Conservation (phyloP, 768 basidiomycete species). For the Rhodosporidiobolus odoratus region DNA sequence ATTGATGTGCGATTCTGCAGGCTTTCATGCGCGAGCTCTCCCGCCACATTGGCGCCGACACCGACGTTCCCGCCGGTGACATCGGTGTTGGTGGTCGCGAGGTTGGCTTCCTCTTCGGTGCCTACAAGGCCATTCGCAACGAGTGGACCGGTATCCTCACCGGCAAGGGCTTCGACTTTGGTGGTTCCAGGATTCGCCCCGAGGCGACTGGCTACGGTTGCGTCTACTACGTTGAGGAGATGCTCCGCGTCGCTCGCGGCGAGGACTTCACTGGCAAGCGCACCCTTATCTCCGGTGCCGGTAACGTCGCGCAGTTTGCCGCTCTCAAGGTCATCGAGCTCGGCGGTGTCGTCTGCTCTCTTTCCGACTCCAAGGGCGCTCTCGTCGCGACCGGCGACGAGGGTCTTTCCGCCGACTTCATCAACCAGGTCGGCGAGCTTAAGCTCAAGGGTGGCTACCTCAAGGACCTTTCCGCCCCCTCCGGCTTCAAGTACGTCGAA, state of each 20-base stretch:
- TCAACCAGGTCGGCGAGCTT: conserved; percentile 54
- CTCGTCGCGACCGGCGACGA: conserved; percentile 54
- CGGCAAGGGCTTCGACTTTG: conserved; percentile 37
- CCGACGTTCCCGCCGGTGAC: conserved; percentile 68
- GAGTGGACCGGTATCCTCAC: conserved; percentile 66
- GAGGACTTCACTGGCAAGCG: conserved; percentile 54
- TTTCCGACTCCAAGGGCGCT: conserved; percentile 70
- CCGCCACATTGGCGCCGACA: conserved; percentile 63
- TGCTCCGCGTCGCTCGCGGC: conserved; percentile 55
- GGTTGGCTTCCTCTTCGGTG: conserved; percentile 70
- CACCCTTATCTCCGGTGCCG: conserved; percentile 55
- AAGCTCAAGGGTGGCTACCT: conserved; percentile 52
- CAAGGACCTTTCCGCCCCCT: conserved; percentile 29
- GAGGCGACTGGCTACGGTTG: conserved; percentile 55
- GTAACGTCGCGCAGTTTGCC: conserved; percentile 68
- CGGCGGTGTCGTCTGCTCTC: conserved; percentile 63
- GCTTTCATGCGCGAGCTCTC: conserved; percentile 71
- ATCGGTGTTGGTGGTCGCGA: conserved; percentile 72
- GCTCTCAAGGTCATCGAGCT: conserved; percentile 72
- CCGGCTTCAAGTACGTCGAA: conserved; percentile 43
- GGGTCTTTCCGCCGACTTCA: conserved; percentile 56
- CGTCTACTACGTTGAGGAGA: conserved; percentile 70
- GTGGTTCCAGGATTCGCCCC: conserved; percentile 62
- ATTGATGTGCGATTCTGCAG: conserved; percentile 29
- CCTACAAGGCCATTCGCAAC: conserved; percentile 68